A percentile compares a stretch with the other conserved stretches of the same genome.
These are phyloP conservation scores for Pythium phragmiticola DNA, from an alignment of 352 stramenopile genomes.

Conservation along the genomic window DNA sequence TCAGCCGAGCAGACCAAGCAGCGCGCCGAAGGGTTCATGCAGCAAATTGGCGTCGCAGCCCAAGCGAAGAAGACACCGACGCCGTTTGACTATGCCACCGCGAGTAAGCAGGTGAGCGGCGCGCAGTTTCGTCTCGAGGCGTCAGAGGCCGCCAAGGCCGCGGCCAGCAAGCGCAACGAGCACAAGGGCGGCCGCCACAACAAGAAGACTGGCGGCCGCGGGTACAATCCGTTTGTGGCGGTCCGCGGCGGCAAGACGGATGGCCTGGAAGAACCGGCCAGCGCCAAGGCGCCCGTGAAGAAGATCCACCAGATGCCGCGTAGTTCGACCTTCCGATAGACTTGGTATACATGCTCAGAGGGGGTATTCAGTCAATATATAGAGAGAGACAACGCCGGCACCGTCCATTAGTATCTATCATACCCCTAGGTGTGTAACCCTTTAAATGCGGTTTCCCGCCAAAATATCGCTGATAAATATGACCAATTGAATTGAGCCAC, in stretches of 20 bases:
- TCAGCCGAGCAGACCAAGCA: conserved; percentile 35
- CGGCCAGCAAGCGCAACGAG: conserved; percentile 8
- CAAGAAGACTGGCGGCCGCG: conserved; percentile 36
- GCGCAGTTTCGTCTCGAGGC: conserved; percentile 33
- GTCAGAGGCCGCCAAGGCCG: conserved; percentile 8
- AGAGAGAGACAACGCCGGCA: neutral
- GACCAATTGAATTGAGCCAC: conserved; percentile 8
- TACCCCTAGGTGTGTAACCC: neutral
- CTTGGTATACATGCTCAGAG: neutral
- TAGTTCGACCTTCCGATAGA: conserved; percentile 83
- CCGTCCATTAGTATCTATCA: neutral
- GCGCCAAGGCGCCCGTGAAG: conserved; percentile 53
- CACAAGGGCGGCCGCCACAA: conserved; percentile 26
- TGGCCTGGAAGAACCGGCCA: conserved; percentile 26
- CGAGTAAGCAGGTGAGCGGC: conserved; percentile 18
- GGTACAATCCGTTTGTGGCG: conserved; percentile 81
- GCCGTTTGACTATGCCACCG: conserved; percentile 34
- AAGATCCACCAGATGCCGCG: conserved; percentile 84
- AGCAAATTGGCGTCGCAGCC: conserved; percentile 30
- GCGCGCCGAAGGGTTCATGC: conserved; percentile 44
- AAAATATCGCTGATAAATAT: conserved; percentile 18
- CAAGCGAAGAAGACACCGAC: neutral
- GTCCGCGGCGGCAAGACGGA: conserved; percentile 40
- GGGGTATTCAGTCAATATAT: conserved; percentile 7
- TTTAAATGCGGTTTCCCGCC: conserved; percentile 22